Evolutionary conservation across 129 eudicot genomes (phyloP), one percentile per base, ranked within the genome.

Genomic region (Saposhnikovia divaricata): DNA sequence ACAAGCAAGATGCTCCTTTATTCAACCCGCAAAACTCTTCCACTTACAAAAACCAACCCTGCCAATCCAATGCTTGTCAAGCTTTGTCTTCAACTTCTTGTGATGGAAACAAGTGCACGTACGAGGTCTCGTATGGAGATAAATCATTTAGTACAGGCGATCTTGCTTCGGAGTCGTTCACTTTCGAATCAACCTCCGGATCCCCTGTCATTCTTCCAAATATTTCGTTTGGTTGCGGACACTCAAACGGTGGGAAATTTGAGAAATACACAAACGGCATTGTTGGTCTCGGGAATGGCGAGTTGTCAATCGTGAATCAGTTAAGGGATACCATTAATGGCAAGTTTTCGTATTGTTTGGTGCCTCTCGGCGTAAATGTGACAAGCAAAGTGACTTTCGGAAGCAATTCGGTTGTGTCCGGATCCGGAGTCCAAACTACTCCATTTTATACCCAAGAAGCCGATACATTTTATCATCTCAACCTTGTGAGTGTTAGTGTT

Each of bases 271-370:
- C 77, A 4, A 84, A 92, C 0, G 98, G 98, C 23, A 82, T 91
- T 3, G 42, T 93, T 8, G 98, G 97, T 0, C 92, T 91, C 3
- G 97, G 97, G 1, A 89, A 86, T 2, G 96, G 96, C 18, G 47
- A 83, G 1, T 72, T 91, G 38, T 93, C 97, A 0, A 15, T 91
- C 0, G 61, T 86, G 5, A 81, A 27, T 13, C 97, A 94, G 79
- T 55, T 90, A 48, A 18, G 74, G 0, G 21, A 47, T 2, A 28
- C 78, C 0, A 42, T 87, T 5, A 72, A 61, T 4, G 93, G 93
- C 0, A 86, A 83, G 45, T 91, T 91, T 59, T 89, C 98, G 0
- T 92, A 94, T 18, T 94, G 98, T 76, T 63, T 94, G 77, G 80
- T 87, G 12, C 84, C 88, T n/a, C 12, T 34, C 2, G 71, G 48